Conservation (phyloP, 169 alveolate genomes). For the Plasmodium reichenowi region DNA sequence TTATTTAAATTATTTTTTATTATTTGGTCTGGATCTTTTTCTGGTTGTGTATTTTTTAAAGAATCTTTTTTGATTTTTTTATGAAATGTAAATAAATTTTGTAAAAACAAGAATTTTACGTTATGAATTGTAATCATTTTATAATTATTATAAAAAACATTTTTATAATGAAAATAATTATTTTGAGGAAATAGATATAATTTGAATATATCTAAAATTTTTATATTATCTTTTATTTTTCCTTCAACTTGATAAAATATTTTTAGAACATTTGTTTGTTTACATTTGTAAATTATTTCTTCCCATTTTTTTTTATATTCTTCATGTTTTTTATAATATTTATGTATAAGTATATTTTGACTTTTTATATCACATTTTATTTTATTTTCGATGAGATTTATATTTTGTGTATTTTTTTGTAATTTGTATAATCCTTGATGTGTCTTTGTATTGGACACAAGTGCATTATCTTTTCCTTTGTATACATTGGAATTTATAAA, state of each 20-base stretch:
- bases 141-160: constrained; percentile 39
- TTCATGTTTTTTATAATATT: neutral
- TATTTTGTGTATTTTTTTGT: no score
- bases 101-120: constrained; percentile 20
- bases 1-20: neutral
- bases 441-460: no score
- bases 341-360: neutral
- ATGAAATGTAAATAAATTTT: constrained; percentile 28
- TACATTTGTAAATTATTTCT: constrained; percentile 1
- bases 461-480: neutral
- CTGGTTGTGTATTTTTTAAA: neutral
- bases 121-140: constrained; percentile 19
- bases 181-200: constrained; percentile 3
- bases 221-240: neutral
- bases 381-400: neutral
- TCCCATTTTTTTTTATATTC: constrained; percentile 19
- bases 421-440: no score
- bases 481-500: no score
- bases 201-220: constrained; percentile 46
- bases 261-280: neutral
- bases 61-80: neutral
- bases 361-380: neutral
- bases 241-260: constrained; percentile 8
- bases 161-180: constrained; percentile 16
- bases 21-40: neutral